phyloP scores from a whole-genome alignment of 2,329 filamentous ascomycete genomes.

The Colletotrichum somersetense region DNA sequence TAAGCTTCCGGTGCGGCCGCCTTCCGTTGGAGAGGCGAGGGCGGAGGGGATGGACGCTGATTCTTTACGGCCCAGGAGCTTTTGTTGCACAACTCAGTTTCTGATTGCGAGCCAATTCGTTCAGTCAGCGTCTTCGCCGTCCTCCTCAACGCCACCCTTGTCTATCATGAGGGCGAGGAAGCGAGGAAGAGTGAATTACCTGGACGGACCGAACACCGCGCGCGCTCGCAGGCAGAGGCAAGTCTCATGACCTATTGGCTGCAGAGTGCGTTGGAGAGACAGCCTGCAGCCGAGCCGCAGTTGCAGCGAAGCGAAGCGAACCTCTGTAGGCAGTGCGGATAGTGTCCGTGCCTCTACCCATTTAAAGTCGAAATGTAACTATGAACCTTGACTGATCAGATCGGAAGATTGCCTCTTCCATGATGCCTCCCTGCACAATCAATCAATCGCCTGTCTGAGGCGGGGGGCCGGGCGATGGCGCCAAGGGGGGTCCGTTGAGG shows the following conservation, averaged over 20 bases:
- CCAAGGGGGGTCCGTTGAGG: constrained; percentile 33
- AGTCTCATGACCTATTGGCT: constrained; percentile 18
- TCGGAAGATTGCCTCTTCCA: constrained; percentile 36
- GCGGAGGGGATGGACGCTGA: background rate
- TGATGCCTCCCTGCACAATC: constrained; percentile 29
- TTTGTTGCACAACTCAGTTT: constrained; percentile 19
- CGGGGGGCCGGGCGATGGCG: constrained; percentile 31
- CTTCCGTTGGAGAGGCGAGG: background rate
- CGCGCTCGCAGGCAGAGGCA: background rate
- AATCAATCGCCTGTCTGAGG: too few relatives aligned
- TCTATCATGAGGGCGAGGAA: background rate
- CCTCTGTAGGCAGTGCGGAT: background rate
- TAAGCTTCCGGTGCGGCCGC: constrained; percentile 32
- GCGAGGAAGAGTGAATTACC: background rate
- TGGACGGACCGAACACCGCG: background rate
- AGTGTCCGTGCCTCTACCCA: background rate
- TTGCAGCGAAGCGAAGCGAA: background rate
- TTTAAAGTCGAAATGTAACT: constrained; percentile 18
- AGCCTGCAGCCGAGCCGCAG: background rate
- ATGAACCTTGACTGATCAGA: constrained; percentile 34
- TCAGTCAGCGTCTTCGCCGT: background rate
- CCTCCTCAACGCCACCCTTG: background rate
- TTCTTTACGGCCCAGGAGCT: background rate
- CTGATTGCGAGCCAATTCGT: background rate
- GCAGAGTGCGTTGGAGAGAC: background rate